Evolutionary conservation across 495 filamentous ascomycete genomes (phyloP), one percentile per base, ranked within the genome.

Genomic region (Aspergillus nidulans): DNA sequence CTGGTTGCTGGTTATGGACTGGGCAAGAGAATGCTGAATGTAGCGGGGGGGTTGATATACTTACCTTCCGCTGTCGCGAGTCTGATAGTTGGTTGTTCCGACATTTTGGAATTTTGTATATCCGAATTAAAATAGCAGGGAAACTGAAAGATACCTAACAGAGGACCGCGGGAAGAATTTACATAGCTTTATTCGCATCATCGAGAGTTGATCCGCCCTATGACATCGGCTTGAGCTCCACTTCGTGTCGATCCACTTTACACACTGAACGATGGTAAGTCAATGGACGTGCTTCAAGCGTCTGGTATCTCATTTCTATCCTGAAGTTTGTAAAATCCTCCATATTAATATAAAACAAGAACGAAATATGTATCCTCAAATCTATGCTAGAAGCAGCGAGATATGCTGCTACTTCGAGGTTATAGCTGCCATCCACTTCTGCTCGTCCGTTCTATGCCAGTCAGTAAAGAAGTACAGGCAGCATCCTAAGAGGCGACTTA

Each of bases 371-470:
- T 50, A 40, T 34, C 20, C 32, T 34, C 7, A 36, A 28, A 34
- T 32, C n/a, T 40, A 39, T 18, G 9, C 38, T 39, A 23, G 6
- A 50, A 36, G 18, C 30, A 39, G 13, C n/a, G n/a, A n/a, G 36
- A 13, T 5, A 39, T 39, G n/a, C 13, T 13, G 3, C 45, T 57
- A 75, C 58, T 64, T 64, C 18, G 86, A 79, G 53, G 80, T 77
- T 39, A 92, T 83, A n/a, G 84, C 91, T 16, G 87, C 81, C 72
- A 88, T 85, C 90, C 89, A 95, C 64, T 89, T 91, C 69, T 95
- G 86, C 70, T 92, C 88, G 65, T 96, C 91, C 55, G 83, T 81
- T 67, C 88, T 91, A 58, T 24, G 25, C 23, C 8, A 42, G 18
- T 63, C 40, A 65, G 62, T 53, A 52, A 28, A 32, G 21, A 21